Evolutionary conservation across 2,329 filamentous ascomycete species (phyloP).

Genomic region (Paradendryphiella salina): DNA sequence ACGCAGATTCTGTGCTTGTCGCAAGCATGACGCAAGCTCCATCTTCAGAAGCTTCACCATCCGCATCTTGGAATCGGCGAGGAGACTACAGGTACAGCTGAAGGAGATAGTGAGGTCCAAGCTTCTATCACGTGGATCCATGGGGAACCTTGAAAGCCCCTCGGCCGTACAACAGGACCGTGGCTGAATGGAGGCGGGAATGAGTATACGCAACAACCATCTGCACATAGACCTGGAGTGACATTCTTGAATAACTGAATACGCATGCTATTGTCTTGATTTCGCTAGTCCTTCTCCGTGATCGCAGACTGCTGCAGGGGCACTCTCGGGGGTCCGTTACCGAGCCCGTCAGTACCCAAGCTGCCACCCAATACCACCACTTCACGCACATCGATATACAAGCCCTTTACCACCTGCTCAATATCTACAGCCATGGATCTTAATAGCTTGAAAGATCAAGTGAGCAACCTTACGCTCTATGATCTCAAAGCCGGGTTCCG

Average conservation of each 20-base stretch:
- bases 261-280: neutral
- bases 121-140: constrained; percentile 4
- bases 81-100: too few relatives aligned
- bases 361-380: constrained; percentile 9
- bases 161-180: neutral
- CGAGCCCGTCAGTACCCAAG: constrained; percentile 13
- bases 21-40: neutral
- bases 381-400: constrained; percentile 4
- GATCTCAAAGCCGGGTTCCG: constrained; percentile 93
- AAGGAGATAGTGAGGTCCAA: neutral
- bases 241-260: too few relatives aligned
- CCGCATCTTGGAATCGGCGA: neutral
- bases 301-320: neutral
- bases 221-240: neutral
- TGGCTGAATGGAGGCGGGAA: neutral
- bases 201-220: neutral
- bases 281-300: neutral
- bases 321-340: constrained; percentile 14
- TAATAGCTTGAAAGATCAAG: constrained; percentile 79
- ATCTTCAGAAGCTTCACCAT: neutral
- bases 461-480: constrained; percentile 90
- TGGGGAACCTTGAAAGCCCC: neutral
- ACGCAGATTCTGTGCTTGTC: neutral
- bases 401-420: constrained; percentile 8
- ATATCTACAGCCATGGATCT: constrained; percentile 70